These are phyloP conservation scores for Baorangia bicolor DNA, from an alignment of 768 basidiomycete genomes.

Conservation along the genomic window DNA sequence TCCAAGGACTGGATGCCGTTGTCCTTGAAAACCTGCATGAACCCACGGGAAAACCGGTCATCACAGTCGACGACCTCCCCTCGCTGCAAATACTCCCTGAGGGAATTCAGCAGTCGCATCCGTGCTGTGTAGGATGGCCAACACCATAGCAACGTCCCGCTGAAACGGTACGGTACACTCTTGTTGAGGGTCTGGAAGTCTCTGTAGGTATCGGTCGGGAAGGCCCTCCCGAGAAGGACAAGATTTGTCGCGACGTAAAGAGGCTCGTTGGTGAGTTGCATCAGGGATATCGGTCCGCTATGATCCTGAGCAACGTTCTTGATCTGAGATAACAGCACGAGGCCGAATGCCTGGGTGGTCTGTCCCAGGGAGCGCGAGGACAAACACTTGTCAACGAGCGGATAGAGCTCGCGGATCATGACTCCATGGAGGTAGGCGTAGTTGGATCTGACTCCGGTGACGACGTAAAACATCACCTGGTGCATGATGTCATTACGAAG, in stretches of 20 bases:
- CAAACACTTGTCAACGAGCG: slow-evolving; percentile 20
- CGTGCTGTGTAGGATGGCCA: slow-evolving; percentile 20
- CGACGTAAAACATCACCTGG: slow-evolving; percentile 7
- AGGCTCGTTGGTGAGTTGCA: slow-evolving; percentile 14
- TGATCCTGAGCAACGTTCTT: background rate
- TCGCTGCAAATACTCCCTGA: slow-evolving; percentile 15
- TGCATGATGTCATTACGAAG: slow-evolving; percentile 17
- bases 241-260: slow-evolving; percentile 19
- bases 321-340: slow-evolving; percentile 11
- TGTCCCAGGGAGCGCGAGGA: slow-evolving; percentile 13
- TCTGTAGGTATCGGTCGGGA: slow-evolving; percentile 18
- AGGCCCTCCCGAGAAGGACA: slow-evolving; percentile 19
- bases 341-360: slow-evolving; percentile 13
- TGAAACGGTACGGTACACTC: slow-evolving; percentile 21
- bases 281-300: slow-evolving; percentile 11
- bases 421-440: slow-evolving; percentile 10
- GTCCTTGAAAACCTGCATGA: slow-evolving; percentile 18
- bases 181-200: slow-evolving; percentile 21
- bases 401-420: slow-evolving; percentile 21
- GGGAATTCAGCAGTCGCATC: slow-evolving; percentile 1
- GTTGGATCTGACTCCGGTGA: slow-evolving; percentile 12
- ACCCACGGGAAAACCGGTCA: slow-evolving; percentile 6
- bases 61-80: slow-evolving; percentile 4
- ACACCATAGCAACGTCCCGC: slow-evolving; percentile 8
- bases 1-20: slow-evolving; percentile 17